Percentiles rank a stretch among this genome's conserved stretches.
Conservation (phyloP, 768 basidiomycete genomes). For the Mycena vulgaris region DNA sequence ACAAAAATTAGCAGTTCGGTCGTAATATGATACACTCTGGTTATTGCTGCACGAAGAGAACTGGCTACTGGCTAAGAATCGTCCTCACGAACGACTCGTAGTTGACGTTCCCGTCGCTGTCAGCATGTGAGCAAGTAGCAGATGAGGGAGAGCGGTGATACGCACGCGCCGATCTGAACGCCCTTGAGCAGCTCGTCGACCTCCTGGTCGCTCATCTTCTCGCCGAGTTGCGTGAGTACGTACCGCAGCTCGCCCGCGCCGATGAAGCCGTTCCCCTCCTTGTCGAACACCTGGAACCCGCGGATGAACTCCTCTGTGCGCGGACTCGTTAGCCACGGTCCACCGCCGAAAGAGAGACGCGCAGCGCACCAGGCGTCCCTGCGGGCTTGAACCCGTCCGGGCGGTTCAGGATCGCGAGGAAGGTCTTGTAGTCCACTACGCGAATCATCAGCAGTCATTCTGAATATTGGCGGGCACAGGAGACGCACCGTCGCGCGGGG, state of each 20-base stretch:
- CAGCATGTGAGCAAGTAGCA: slow-evolving; percentile 20
- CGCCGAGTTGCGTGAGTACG: slow-evolving; percentile 95
- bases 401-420: slow-evolving; percentile 91
- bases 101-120: slow-evolving; percentile 97
- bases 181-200: slow-evolving; percentile 98
- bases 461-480: neutral
- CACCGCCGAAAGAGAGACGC: too few relatives aligned
- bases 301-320: slow-evolving; percentile 96
- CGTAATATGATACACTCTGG: slow-evolving; percentile 25
- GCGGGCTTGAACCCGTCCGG: slow-evolving; percentile 98
- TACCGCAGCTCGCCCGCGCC: slow-evolving; percentile 94
- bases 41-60: neutral
- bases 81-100: slow-evolving; percentile 98
- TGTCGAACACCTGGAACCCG: slow-evolving; percentile 99
- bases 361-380: slow-evolving; percentile 88
- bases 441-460: slow-evolving; percentile 43
- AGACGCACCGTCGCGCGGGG: slow-evolving; percentile 81
- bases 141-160: slow-evolving; percentile 44
- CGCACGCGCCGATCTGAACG: slow-evolving; percentile 90
- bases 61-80: slow-evolving; percentile 85
- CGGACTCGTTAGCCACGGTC: slow-evolving; percentile 9
- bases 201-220: slow-evolving; percentile 98
- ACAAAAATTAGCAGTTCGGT: slow-evolving; percentile 3
- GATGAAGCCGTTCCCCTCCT: slow-evolving; percentile 93
- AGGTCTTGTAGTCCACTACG: slow-evolving; percentile 90